phyloP scores from a whole-genome alignment of 768 basidiomycete genomes.

The Agrocybe chaxingu region DNA sequence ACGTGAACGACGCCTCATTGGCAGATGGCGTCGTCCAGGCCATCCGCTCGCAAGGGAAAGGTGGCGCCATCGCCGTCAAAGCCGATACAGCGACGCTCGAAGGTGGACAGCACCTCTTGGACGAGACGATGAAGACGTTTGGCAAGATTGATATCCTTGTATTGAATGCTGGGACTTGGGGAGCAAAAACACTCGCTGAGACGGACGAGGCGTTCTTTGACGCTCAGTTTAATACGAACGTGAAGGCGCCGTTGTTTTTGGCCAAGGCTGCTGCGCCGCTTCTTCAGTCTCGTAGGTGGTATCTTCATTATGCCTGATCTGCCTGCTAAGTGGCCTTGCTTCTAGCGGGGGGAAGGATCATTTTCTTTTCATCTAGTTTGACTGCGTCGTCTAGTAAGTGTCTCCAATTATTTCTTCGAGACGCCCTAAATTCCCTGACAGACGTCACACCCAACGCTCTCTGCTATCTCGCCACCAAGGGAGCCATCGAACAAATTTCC shows the following conservation, averaged over 20 bases:
- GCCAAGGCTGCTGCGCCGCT: slow-evolving; percentile 42
- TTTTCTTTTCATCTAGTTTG: slow-evolving; percentile 55
- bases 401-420: neutral
- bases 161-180: slow-evolving; percentile 58
- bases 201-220: slow-evolving; percentile 53
- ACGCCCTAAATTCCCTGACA: slow-evolving; percentile 6
- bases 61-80: slow-evolving; percentile 46
- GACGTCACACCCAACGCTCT: slow-evolving; percentile 45
- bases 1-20: slow-evolving; percentile 35
- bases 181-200: slow-evolving; percentile 43
- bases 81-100: slow-evolving; percentile 48
- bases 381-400: slow-evolving; percentile 36
- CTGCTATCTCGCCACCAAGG: slow-evolving; percentile 53
- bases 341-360: slow-evolving; percentile 49
- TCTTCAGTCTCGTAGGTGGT: slow-evolving; percentile 38
- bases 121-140: slow-evolving; percentile 44
- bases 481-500: slow-evolving; percentile 56
- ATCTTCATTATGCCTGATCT: neutral
- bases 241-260: slow-evolving; percentile 58
- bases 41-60: slow-evolving; percentile 42
- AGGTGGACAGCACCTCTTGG: slow-evolving; percentile 45
- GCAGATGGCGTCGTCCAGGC: slow-evolving; percentile 45
- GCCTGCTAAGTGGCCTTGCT: neutral
- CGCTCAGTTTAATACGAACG: slow-evolving; percentile 48
- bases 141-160: slow-evolving; percentile 58